Conservation (phyloP, 75 land plant genomes). For the Pinus taeda region DNA sequence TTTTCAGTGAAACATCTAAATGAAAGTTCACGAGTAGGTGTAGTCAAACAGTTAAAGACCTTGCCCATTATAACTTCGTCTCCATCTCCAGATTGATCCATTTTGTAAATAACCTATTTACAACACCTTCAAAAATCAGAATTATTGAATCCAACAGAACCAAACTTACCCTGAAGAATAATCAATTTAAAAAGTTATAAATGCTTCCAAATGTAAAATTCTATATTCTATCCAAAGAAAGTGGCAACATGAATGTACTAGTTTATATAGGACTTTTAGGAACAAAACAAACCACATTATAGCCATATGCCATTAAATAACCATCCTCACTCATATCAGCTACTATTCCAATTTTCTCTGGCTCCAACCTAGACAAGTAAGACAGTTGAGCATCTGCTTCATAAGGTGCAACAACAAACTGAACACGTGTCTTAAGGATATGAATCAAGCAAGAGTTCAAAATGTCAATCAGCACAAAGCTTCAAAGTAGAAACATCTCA, state of each 20-base stretch:
- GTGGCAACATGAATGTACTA: background rate
- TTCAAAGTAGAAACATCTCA: background rate
- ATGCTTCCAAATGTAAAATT: background rate
- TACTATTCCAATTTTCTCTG: constrained; percentile 53
- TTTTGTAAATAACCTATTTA: constrained; percentile 69
- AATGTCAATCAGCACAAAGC: background rate
- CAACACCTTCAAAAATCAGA: constrained; percentile 1
- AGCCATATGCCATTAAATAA: constrained; percentile 81
- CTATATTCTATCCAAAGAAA: background rate
- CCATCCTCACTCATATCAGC: constrained; percentile 87
- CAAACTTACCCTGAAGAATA: background rate
- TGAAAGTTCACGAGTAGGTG: constrained; percentile 17
- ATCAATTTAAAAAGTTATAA: background rate
- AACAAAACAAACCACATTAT: constrained; percentile 21
- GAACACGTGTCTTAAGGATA: constrained; percentile 63
- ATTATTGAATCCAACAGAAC: background rate
- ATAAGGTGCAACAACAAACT: constrained; percentile 87
- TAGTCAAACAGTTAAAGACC: constrained; percentile 19
- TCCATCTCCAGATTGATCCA: constrained; percentile 85
- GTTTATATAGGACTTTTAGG: background rate
- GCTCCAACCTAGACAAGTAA: constrained; percentile 48
- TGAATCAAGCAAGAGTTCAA: constrained; percentile 17
- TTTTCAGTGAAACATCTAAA: constrained; percentile 44
- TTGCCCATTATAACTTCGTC: constrained; percentile 60
- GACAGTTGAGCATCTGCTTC: constrained; percentile 95